A percentile compares a stretch with the other conserved stretches of the same genome.
phyloP scores from a whole-genome alignment of 306 rosid species.

The Mimosa bimucronata region DNA sequence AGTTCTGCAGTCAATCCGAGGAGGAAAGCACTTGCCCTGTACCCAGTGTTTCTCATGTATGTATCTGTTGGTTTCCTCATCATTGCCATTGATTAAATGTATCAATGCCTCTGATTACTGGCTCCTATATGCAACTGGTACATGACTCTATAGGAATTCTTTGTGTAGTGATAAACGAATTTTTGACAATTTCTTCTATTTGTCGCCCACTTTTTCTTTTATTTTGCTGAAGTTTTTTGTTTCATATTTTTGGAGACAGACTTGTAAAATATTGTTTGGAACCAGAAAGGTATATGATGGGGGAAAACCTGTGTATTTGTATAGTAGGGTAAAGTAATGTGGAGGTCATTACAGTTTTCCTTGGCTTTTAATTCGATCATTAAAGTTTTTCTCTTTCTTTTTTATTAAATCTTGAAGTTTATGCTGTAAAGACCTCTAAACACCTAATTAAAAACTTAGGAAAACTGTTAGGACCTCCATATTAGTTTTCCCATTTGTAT shows the following conservation, averaged over 20 bases:
- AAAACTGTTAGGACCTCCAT: too few relatives aligned
- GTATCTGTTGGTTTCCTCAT: constrained; percentile 98
- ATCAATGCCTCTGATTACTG: constrained; percentile 31
- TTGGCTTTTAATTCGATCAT: too few relatives aligned
- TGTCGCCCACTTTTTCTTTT: neutral
- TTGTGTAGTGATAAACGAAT: constrained; percentile 44
- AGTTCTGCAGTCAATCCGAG: constrained; percentile 98
- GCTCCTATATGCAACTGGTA: constrained; percentile 35
- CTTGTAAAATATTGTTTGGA: constrained; percentile 57
- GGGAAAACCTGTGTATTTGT: constrained; percentile 6
- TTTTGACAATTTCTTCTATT: constrained; percentile 26
- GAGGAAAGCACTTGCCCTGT: constrained; percentile 98
- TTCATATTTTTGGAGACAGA: constrained; percentile 43
- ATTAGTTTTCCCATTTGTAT: too few relatives aligned
- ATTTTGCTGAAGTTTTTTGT: constrained; percentile 38
- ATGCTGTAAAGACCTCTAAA: too few relatives aligned
- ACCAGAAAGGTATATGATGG: constrained; percentile 31
- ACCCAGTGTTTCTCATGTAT: constrained; percentile 97
- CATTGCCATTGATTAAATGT: constrained; percentile 86
- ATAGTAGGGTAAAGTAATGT: too few relatives aligned
- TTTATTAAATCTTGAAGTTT: too few relatives aligned
- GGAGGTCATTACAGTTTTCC: too few relatives aligned
- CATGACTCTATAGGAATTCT: constrained; percentile 58
- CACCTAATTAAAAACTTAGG: too few relatives aligned
- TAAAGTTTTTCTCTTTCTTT: too few relatives aligned